phyloP scores from a whole-genome alignment of 169 alveolate species.

The Eimeria maxima region DNA sequence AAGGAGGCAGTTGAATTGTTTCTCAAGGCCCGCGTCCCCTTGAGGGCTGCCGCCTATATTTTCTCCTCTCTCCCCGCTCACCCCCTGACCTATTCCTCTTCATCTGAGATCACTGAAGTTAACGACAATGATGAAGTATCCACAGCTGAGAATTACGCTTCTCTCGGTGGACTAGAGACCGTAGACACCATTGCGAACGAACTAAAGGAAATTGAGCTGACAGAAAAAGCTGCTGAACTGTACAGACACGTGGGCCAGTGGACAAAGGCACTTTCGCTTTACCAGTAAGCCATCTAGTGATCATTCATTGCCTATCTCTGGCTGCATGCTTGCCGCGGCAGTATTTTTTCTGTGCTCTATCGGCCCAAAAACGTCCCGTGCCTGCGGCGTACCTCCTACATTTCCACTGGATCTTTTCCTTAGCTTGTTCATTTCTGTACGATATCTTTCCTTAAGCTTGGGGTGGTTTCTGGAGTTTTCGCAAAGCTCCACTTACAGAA shows the following conservation, averaged over 20 bases:
- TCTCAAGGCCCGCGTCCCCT: slow-evolving; percentile 41
- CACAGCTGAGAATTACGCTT: not conserved
- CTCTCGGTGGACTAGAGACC: not conserved
- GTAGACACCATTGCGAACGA: not conserved
- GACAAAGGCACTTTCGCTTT: not conserved
- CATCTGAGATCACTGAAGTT: not conserved
- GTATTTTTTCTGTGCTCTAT: too few species aligned
- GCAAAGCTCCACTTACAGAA: too few species aligned
- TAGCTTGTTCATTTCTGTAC: too few species aligned
- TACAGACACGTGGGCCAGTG: slow-evolving; percentile 14
- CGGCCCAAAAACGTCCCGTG: too few species aligned
- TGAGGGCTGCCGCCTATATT: slow-evolving; percentile 5
- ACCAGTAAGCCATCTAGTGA: not conserved
- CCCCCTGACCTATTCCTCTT: not conserved
- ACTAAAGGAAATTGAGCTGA: not conserved
- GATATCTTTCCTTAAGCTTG: too few species aligned
- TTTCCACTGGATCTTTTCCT: too few species aligned
- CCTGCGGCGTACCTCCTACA: too few species aligned
- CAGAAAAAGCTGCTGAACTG: slow-evolving; percentile 40
- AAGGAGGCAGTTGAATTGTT: slow-evolving; percentile 26
- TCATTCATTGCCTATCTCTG: not conserved
- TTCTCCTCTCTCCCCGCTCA: not conserved
- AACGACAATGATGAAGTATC: not conserved
- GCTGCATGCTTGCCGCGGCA: not conserved
- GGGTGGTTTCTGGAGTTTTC: too few species aligned